A percentile compares a stretch with the other conserved stretches of the same genome.
These are phyloP conservation scores for Chrysopogon serrulatus DNA, from an alignment of 176 grass and related monocot genomes.

Conservation along the genomic window DNA sequence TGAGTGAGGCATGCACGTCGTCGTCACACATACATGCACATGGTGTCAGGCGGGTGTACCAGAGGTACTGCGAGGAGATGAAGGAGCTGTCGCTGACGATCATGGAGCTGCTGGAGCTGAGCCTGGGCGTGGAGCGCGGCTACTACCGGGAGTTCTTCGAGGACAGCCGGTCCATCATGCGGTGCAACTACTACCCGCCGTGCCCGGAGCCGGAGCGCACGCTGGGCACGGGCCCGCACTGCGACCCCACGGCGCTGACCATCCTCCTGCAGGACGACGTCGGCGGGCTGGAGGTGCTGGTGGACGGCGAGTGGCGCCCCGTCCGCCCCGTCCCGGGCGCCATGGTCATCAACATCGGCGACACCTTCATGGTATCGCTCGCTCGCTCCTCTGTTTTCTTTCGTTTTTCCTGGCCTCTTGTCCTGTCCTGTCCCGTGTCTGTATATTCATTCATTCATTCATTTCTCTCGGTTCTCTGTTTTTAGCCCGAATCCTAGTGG, in stretches of 20 bases:
- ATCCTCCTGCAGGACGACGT: conserved; percentile 90
- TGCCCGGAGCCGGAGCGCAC: conserved; percentile 90
- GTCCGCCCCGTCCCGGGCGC: conserved; percentile 62
- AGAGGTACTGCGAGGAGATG: conserved; percentile 75
- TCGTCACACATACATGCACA: background rate
- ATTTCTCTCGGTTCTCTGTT: no score
- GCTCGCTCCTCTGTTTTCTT: background rate
- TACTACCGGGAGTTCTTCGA: conserved; percentile 78
- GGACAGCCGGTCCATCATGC: conserved; percentile 80
- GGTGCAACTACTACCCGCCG: conserved; percentile 93
- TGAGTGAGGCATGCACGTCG: background rate
- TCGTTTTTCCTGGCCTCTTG: background rate
- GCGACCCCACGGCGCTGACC: conserved; percentile 84
- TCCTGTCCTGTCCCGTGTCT: background rate
- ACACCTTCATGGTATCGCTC: conserved; percentile 87
- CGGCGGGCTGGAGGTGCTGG: conserved; percentile 78
- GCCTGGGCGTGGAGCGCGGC: conserved; percentile 59
- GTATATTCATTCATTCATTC: no score
- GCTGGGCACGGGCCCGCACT: conserved; percentile 86
- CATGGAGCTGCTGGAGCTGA: conserved; percentile 83
- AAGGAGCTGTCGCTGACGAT: conserved; percentile 72
- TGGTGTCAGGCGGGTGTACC: conserved; percentile 54
- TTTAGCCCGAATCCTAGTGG: background rate
- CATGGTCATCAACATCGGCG: conserved; percentile 92
- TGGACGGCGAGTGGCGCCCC: conserved; percentile 66